Percentiles rank a stretch among this genome's conserved stretches.
Evolutionary conservation across 441 rosid genomes (phyloP).

Genomic region (Rhodomyrtus psidioides): DNA sequence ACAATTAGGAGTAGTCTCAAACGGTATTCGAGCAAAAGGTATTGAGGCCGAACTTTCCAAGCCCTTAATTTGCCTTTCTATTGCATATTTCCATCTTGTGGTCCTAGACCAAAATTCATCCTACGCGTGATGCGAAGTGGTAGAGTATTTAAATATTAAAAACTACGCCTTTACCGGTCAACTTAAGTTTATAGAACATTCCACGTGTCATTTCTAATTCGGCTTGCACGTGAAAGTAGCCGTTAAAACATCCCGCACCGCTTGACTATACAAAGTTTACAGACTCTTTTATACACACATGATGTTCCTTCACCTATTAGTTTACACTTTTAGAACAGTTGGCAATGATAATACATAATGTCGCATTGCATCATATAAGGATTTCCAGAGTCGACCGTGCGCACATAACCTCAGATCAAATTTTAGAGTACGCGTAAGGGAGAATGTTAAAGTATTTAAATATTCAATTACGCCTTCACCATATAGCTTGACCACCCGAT

Average conservation of each 20-base stretch:
- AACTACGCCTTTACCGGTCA: accelerated
- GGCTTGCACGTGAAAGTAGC: background rate
- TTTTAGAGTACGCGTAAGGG: background rate
- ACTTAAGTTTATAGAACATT: background rate
- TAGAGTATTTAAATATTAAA: background rate
- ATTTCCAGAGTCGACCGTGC: background rate
- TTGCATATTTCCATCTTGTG: background rate
- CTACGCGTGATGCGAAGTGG: background rate
- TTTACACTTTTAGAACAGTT: background rate
- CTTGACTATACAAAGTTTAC: background rate
- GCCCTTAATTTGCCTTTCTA: background rate
- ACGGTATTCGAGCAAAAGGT: accelerated
- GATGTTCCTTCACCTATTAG: background rate
- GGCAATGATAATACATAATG: accelerated
- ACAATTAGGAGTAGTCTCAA: accelerated
- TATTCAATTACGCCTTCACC: no score
- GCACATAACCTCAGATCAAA: background rate
- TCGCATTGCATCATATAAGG: accelerated
- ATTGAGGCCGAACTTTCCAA: background rate
- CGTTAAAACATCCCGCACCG: background rate
- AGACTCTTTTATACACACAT: background rate
- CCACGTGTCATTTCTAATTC: background rate
- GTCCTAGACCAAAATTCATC: background rate
- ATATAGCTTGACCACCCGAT: no score
- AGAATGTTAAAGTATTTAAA: no score